A percentile compares a stretch with the other conserved stretches of the same genome.
Conservation (phyloP, 2,329 filamentous ascomycete genomes). For the Zalaria obscura region DNA sequence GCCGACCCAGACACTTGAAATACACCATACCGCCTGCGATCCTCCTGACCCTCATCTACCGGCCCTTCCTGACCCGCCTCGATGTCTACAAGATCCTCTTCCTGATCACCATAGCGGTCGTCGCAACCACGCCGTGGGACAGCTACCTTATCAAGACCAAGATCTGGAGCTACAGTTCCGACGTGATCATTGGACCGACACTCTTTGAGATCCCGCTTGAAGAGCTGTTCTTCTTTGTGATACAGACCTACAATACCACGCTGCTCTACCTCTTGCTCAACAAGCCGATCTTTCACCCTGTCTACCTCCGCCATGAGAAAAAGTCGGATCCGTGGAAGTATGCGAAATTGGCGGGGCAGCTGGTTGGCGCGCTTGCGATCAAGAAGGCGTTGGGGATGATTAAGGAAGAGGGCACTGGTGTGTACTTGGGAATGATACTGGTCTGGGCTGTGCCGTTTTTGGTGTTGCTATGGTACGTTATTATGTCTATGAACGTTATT, state of each 20-base stretch:
- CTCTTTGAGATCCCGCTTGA: slow-evolving; percentile 54
- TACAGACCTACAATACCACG: slow-evolving; percentile 62
- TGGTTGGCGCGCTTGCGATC: slow-evolving; percentile 30
- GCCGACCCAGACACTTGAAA: slow-evolving; percentile 40
- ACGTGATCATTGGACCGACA: slow-evolving; percentile 48
- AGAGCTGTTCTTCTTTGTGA: slow-evolving; percentile 64
- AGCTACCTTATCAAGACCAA: slow-evolving; percentile 54
- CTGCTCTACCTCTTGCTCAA: slow-evolving; percentile 53
- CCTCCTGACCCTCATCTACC: slow-evolving; percentile 43
- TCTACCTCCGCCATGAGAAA: slow-evolving; percentile 32
- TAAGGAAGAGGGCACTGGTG: slow-evolving; percentile 34
- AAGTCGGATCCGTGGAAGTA: slow-evolving; percentile 22
- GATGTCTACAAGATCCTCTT: slow-evolving; percentile 50
- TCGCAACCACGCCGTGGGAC: slow-evolving; percentile 62
- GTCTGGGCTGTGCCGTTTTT: slow-evolving; percentile 55
- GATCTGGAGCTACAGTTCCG: slow-evolving; percentile 57
- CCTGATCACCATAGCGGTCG: slow-evolving; percentile 45
- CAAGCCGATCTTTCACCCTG: slow-evolving; percentile 45
- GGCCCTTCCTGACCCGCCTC: slow-evolving; percentile 46
- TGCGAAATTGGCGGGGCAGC: slow-evolving; percentile 35
- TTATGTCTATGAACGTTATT: slow-evolving; percentile 9
- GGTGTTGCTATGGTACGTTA: slow-evolving; percentile 42
- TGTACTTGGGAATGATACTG: slow-evolving; percentile 57
- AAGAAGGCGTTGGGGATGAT: slow-evolving; percentile 32
- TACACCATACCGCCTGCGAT: slow-evolving; percentile 53